Evolutionary conservation across 495 filamentous ascomycete genomes (phyloP).

Genomic region (Penicillium paradoxum): DNA sequence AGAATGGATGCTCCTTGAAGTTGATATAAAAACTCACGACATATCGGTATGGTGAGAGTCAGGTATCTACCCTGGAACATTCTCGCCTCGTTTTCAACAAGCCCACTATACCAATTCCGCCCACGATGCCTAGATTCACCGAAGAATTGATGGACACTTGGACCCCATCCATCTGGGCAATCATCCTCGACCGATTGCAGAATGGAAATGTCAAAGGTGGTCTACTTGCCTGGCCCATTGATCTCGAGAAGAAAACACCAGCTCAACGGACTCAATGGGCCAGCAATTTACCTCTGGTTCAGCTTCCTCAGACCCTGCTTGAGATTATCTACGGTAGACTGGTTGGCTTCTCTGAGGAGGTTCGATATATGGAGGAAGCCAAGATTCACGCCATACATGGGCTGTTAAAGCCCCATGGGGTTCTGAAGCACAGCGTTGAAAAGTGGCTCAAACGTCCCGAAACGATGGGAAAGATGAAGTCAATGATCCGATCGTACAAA

Average conservation of each 20-base stretch:
- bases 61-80: background rate
- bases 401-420: background rate
- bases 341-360: background rate
- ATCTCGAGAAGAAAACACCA: background rate
- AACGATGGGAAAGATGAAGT: background rate
- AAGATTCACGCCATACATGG: background rate
- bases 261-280: constrained; percentile 1
- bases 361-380: constrained; percentile 1
- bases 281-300: background rate
- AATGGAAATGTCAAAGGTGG: background rate
- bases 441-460: background rate
- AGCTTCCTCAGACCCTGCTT: background rate
- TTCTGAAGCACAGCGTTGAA: background rate
- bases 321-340: background rate
- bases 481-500: background rate
- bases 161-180: background rate
- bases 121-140: background rate
- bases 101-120: too few species aligned
- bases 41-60: background rate
- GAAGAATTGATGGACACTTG: background rate
- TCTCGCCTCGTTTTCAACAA: background rate
- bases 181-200: background rate
- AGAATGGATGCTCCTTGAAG: background rate
- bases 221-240: background rate
- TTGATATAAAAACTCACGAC: background rate